Percentiles rank a stretch among this genome's conserved stretches.
These are phyloP conservation scores for Loxodes magnus DNA, from an alignment of 73 alveolate genomes.

Conservation along the genomic window DNA sequence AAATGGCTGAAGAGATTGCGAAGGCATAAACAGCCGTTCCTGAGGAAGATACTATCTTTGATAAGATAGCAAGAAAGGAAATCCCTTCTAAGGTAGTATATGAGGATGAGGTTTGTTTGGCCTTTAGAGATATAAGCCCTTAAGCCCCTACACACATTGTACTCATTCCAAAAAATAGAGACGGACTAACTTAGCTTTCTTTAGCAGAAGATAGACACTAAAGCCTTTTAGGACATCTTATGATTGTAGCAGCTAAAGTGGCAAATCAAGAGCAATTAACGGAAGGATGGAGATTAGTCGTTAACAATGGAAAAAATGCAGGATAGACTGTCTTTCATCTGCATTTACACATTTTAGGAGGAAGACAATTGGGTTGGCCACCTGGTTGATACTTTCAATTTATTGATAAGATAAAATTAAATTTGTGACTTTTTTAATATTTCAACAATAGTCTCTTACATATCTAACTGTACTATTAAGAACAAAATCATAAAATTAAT, in stretches of 20 bases:
- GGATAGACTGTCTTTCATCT: constrained; percentile 87
- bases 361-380: constrained; percentile 92
- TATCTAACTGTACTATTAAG: too few relatives aligned
- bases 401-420: too few relatives aligned
- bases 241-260: constrained; percentile 53
- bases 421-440: too few relatives aligned
- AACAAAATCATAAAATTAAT: too few relatives aligned
- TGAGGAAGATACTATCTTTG: constrained; percentile 83
- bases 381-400: too few relatives aligned
- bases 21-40: constrained; percentile 56
- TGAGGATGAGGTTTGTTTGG: constrained; percentile 74
- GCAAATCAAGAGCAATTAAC: constrained; percentile 65
- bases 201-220: constrained; percentile 57
- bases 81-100: constrained; percentile 85
- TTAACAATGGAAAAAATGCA: constrained; percentile 76
- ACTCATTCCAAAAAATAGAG: constrained; percentile 74
- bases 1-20: too few relatives aligned
- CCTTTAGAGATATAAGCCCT: constrained; percentile 78
- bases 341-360: constrained; percentile 93
- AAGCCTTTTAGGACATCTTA: constrained; percentile 61
- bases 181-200: constrained; percentile 64
- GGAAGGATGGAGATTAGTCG: constrained; percentile 80
- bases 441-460: too few relatives aligned
- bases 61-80: constrained; percentile 74
- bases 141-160: constrained; percentile 76